phyloP scores from a whole-genome alignment of 768 basidiomycete species.

The Austroboletus eburneus region DNA sequence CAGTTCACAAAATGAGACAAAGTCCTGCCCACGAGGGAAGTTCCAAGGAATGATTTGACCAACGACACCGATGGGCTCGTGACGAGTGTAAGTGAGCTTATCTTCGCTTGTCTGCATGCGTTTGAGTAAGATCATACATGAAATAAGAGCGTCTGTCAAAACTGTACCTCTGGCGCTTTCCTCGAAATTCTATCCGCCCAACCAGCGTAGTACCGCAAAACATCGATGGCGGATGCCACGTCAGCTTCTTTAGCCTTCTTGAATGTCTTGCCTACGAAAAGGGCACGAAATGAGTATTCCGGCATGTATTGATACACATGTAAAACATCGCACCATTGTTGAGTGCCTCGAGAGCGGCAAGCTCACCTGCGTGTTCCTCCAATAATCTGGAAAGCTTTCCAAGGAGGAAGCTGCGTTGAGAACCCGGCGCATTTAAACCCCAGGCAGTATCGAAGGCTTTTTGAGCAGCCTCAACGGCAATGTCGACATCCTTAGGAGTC shows the following conservation, averaged over 20 bases:
- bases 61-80: slow-evolving; percentile 22
- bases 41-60: slow-evolving; percentile 68
- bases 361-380: slow-evolving; percentile 54
- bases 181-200: slow-evolving; percentile 87
- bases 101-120: slow-evolving; percentile 28
- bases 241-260: slow-evolving; percentile 45
- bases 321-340: slow-evolving; percentile 53
- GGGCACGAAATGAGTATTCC: no score
- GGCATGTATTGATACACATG: neutral
- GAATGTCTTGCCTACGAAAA: slow-evolving; percentile 51
- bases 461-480: slow-evolving; percentile 65
- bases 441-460: slow-evolving; percentile 59
- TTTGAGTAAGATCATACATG: neutral
- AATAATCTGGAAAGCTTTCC: slow-evolving; percentile 62
- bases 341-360: slow-evolving; percentile 71
- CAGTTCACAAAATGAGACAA: neutral
- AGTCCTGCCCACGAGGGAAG: slow-evolving; percentile 40
- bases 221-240: slow-evolving; percentile 28
- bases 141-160: no score
- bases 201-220: slow-evolving; percentile 78
- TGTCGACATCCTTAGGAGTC: slow-evolving; percentile 67
- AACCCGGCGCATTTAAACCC: slow-evolving; percentile 61
- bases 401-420: slow-evolving; percentile 51
- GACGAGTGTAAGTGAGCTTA: slow-evolving; percentile 14
- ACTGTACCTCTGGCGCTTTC: slow-evolving; percentile 59